Evolutionary conservation across 305 asterid genomes (phyloP), one percentile per base, ranked within the genome.

Genomic region (Ilex paraguariensis): DNA sequence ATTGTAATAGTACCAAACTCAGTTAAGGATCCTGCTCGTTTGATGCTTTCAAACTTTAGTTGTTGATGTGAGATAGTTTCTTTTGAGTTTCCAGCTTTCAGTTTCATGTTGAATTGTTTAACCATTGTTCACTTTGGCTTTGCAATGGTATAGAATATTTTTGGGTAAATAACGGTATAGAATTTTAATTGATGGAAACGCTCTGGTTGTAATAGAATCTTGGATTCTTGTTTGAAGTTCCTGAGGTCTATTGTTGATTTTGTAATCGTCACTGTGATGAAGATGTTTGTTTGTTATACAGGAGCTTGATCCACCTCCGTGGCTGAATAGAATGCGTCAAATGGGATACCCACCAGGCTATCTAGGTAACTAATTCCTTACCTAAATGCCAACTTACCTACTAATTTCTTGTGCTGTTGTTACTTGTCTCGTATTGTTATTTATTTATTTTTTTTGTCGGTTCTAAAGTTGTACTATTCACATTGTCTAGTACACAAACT

Each of bases 241-340:
- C 13, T 11, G 52, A 46, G 7, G 4, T 46, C 5, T 11, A 11
- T 46, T 46, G 2, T 46, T 46, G 48, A 46, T 46, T 68, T 7
- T 51, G 14, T 31, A 28, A 32, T 51, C 32, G 52, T 48, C 59
- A 64, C 40, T 65, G 40, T 59, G 39, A 10, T 28, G 58, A 52
- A 51, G 54, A 31, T 56, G 51, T 57, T 63, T 66, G 64, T 67
- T 68, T 68, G 56, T 71, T 57, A 13, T 68, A 45, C 73, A 93
- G 98, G 96, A 84, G 77, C 76, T 84, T 67, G 97, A 93, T 75
- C 98, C 98, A 68, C 98, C 98, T 69, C 98, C 98, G 45, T 93
- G 98, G 98, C 95, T 93, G 66, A 72, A 83, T 83, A 83, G 97
- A 79, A 93, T 90, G 98, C 84, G 95, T 64, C 95, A 90, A 81